A percentile compares a stretch with the other conserved stretches of the same genome.
Conservation (phyloP, 225 moss, liverwort and hornwort genomes). For the Straminergon stramineum region DNA sequence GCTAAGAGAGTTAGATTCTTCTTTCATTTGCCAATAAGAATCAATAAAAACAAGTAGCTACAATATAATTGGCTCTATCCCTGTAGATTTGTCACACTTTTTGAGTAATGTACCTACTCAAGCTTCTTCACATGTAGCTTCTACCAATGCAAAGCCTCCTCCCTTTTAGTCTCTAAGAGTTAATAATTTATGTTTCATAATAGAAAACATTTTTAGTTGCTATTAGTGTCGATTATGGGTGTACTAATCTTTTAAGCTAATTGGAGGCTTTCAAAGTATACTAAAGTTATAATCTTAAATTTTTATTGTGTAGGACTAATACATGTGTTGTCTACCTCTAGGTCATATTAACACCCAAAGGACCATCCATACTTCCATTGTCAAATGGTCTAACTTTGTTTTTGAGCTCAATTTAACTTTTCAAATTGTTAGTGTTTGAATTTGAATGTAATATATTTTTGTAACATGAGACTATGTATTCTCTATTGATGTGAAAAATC, state of each 20-base stretch:
- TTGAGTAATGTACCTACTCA: not conserved
- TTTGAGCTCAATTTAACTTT: not conserved
- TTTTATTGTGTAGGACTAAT: too few relatives aligned
- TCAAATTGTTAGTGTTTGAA: too few relatives aligned
- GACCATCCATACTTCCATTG: not conserved
- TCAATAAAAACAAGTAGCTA: not conserved
- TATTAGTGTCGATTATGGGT: not conserved
- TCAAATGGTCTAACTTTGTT: not conserved
- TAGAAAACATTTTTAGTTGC: not conserved
- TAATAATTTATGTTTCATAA: not conserved
- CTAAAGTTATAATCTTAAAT: not conserved
- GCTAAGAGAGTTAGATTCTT: accelerated
- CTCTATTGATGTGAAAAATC: too few relatives aligned
- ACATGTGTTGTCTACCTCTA: not conserved
- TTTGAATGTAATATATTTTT: too few relatives aligned
- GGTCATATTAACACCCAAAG: not conserved
- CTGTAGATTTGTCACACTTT: not conserved
- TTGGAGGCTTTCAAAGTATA: not conserved
- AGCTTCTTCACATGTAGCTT: not conserved
- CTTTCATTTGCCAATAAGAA: not conserved
- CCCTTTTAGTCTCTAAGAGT: accelerated
- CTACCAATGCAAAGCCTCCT: accelerated
- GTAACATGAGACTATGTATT: too few relatives aligned
- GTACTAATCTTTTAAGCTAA: not conserved
- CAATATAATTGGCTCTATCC: accelerated